These are phyloP conservation scores for Pisolithus orientalis DNA, from an alignment of 768 basidiomycete genomes.

Conservation along the genomic window DNA sequence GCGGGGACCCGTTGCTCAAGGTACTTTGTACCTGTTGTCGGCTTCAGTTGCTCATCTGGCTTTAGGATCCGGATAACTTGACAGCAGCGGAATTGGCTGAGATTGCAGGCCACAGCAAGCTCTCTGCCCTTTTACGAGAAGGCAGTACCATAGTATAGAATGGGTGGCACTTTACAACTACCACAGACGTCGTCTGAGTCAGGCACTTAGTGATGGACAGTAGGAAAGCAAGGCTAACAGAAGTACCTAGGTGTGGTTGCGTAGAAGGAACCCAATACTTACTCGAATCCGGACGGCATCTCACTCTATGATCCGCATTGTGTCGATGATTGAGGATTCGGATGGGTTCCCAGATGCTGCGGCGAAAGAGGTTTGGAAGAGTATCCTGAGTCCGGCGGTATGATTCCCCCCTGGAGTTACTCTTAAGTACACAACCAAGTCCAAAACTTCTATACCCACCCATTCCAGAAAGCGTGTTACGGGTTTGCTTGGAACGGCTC, in stretches of 20 bases:
- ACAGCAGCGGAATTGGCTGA: slow-evolving; percentile 55
- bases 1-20: slow-evolving; percentile 60
- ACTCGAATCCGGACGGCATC: no score
- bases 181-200: neutral
- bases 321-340: no score
- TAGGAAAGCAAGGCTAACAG: no score
- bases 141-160: slow-evolving; percentile 10
- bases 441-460: slow-evolving; percentile 36
- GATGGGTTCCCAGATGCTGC: no score
- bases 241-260: no score
- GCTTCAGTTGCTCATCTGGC: slow-evolving; percentile 5
- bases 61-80: slow-evolving; percentile 62
- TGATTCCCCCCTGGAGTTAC: slow-evolving; percentile 49
- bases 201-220: no score
- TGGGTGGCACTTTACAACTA: neutral
- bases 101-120: slow-evolving; percentile 49
- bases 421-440: slow-evolving; percentile 1
- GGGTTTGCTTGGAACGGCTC: slow-evolving; percentile 75
- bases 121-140: slow-evolving; percentile 32
- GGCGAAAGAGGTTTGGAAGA: slow-evolving; percentile 33
- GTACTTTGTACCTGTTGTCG: slow-evolving; percentile 30
- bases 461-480: slow-evolving; percentile 72
- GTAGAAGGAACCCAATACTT: no score
- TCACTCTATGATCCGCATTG: no score
- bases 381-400: slow-evolving; percentile 52